Evolutionary conservation across 768 basidiomycete genomes (phyloP).

Genomic region (Rossbeevera mucosa): DNA sequence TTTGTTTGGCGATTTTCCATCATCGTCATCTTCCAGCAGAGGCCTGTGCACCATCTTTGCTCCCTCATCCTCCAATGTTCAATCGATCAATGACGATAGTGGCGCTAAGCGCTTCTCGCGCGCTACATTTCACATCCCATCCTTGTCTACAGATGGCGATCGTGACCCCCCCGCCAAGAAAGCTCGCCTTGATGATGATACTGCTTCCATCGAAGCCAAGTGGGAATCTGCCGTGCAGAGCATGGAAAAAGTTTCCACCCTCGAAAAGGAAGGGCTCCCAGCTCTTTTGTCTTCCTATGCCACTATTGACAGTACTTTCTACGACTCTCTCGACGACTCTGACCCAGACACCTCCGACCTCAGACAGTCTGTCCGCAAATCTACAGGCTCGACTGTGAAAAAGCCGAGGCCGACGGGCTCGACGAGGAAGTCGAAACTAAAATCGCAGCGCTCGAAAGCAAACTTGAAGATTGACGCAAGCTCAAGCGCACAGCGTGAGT

Average conservation of each 20-base stretch:
- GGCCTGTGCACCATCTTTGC: conserved; percentile 25
- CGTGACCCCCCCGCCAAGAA: conserved; percentile 43
- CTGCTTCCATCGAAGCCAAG: conserved; percentile 26
- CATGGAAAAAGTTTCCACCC: conserved; percentile 40
- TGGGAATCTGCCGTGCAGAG: conserved; percentile 49
- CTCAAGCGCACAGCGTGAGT: conserved; percentile 11
- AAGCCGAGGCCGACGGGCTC: conserved; percentile 10
- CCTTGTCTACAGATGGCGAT: conserved; percentile 2
- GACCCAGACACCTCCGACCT: conserved; percentile 16
- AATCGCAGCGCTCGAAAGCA: conserved; percentile 14
- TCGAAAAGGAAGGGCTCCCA: conserved; percentile 48
- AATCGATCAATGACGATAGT: conserved; percentile 32
- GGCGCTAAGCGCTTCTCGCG: conserved; percentile 42
- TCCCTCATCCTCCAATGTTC: conserved; percentile 39
- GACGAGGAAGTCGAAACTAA: conserved; percentile 13
- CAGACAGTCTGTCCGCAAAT: conserved; percentile 1
- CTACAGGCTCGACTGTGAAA: neutral
- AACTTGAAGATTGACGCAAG: conserved; percentile 14
- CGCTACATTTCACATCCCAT: conserved; percentile 30
- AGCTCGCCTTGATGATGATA: conserved; percentile 35
- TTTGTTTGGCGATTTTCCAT: conserved; percentile 29
- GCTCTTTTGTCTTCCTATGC: conserved; percentile 33
- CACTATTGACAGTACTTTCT: conserved; percentile 15
- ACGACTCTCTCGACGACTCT: conserved; percentile 26
- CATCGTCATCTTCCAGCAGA: conserved; percentile 22